Evolutionary conservation across 345 rosid species (phyloP).

Genomic region (Melaleuca alternifolia): DNA sequence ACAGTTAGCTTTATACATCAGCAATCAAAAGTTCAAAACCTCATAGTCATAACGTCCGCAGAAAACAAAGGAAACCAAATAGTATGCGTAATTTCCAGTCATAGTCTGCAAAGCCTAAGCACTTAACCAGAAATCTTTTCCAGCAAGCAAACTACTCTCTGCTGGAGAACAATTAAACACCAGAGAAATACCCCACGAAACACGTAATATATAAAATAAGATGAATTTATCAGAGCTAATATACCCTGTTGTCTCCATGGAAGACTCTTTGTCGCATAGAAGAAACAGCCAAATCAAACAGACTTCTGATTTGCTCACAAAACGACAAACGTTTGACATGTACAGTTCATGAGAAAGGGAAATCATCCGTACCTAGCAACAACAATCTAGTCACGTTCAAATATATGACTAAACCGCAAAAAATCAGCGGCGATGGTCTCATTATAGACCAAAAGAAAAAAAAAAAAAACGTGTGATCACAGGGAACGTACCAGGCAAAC

Average conservation of each 20-base stretch:
- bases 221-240: neutral
- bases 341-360: neutral
- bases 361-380: neutral
- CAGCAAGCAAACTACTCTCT: neutral
- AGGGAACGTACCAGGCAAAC: conserved; percentile 11
- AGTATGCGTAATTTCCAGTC: neutral
- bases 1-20: neutral
- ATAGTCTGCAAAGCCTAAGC: neutral
- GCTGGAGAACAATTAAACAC: neutral
- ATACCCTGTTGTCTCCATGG: neutral
- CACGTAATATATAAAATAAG: neutral
- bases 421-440: neutral
- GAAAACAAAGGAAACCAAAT: neutral
- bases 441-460: neutral
- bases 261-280: neutral
- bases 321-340: neutral
- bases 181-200: neutral
- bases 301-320: neutral
- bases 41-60: neutral
- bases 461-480: neutral
- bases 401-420: neutral
- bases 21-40: neutral
- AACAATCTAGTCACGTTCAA: neutral
- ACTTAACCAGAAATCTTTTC: neutral
- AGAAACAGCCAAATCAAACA: neutral